Base-by-base conservation (phyloP, 257 asterid species). In the Verbena officinalis region DNA sequence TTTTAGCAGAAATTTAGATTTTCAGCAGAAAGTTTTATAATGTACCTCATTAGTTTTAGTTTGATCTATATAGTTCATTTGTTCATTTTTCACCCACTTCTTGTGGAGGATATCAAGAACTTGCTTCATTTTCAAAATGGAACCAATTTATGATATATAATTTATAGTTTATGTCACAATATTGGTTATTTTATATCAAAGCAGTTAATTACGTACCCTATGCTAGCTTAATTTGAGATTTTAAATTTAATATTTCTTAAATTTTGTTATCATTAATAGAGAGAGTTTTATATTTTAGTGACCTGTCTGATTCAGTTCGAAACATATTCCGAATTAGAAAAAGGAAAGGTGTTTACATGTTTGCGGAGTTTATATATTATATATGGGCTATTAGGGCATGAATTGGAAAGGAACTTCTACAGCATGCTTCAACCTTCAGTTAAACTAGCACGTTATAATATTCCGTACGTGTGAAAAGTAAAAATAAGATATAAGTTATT, bases 1-100 rank as follows among this genome's bases (percentile, higher is more conserved):
- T 16, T 61, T 19, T 51, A 42, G 62, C 57, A 60, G 33, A 60
- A 38, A 21, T 16, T 55, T 22, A 74, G 64, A 62, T 62, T 36
- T 68, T 7, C 27, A 54, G 50, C 36, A 40, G 30, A 58, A 34
- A 20, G 14, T 55, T 48, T 17, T 68, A 27, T 48, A 52, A 4
- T 66, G 69, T 52, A 23, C 64, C 59, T 65, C 64, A 39, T 9
- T 55, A 55, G 12, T 55, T 2, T 70, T 21, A 58, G 45, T 49
- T 51, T 36, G n/a, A n/a, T n/a, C n/a, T n/a, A n/a, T n/a, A 22
- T 38, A 49, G 50, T 24, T 21, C 36, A 4, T 22, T 36, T n/a
- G n/a, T n/a, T n/a, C n/a, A n/a, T n/a, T n/a, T n/a, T n/a, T n/a
- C n/a, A n/a, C n/a, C n/a, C n/a, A n/a, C n/a, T n/a, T n/a, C n/a